Evolutionary conservation across 1,139 yeast species (phyloP), one percentile per base, ranked within the genome.

Genomic region (Protomyces lactucae-debilis): DNA sequence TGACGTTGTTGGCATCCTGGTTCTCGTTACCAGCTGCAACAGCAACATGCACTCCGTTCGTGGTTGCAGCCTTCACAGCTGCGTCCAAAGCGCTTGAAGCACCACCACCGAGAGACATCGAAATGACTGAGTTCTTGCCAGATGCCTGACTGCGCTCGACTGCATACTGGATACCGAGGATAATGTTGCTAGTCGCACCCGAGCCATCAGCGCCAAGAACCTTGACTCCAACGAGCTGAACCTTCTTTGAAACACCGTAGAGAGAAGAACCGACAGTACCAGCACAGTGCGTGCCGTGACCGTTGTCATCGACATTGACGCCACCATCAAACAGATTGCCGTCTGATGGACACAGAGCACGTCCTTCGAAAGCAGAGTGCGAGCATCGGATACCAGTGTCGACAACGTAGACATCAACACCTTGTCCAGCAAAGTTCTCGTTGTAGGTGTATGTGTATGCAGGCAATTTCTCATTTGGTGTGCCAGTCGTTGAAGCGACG

Each of bases 351-450:
- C 97, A 92, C 56, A 72, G 74, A 68, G 98, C 99, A 77, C 99
- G 87, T 68, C 96, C 96, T 65, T 81, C 92, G 73, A 92, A 91
- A 73, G 90, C 96, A 65, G 79, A 82, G 77, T 91, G 97, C 67
- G 82, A 80, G 64, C 86, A 80, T 73, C 87, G 86, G 75, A 91
- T 82, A 79, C 98, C 98, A 55, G 98, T 92, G 78, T 92, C 98
- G 72, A 92, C 86, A 67, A 92, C 88, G 64, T 79, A 79, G 9
- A 96, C 84, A 55, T 95, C 89, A 66, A 92, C 97, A 74, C 96
- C 97, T 72, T 85, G 83, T 72, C 98, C 98, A 67, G 88, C 97
- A 65, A 84, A 86, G 70, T 79, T 81, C 73, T 91, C 96, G 65
- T 84, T 86, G 70, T 80, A 81, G 73, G 91, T 96, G 76, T 83